Conservation (phyloP, 148 eudicot genomes). For the Suaeda aralocaspica region DNA sequence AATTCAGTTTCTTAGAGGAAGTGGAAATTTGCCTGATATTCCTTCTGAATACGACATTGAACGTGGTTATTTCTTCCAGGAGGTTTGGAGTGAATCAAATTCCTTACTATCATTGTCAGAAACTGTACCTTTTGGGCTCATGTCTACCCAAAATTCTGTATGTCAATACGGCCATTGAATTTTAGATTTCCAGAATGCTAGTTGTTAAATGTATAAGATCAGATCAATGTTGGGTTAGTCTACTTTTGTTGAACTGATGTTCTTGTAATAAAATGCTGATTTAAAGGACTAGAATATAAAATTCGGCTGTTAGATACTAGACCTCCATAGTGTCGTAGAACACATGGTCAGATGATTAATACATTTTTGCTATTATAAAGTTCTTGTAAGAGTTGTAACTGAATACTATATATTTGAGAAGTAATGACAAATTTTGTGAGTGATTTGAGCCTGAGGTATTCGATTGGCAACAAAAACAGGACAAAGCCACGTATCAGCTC, state of each 20-base stretch:
- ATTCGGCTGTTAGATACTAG: too few species aligned
- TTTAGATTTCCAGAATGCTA: background rate
- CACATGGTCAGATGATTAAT: too few species aligned
- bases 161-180: slow-evolving; percentile 15
- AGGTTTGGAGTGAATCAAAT: background rate
- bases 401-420: too few species aligned
- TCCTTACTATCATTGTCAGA: slow-evolving; percentile 5
- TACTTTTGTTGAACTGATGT: background rate
- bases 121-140: background rate
- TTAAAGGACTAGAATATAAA: too few species aligned
- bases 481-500: too few species aligned
- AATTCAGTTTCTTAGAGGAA: slow-evolving; percentile 16
- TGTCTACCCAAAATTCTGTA: slow-evolving; percentile 14
- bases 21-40: slow-evolving; percentile 16
- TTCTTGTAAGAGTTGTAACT: too few species aligned
- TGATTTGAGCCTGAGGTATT: too few species aligned
- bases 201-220: background rate
- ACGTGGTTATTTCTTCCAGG: background rate
- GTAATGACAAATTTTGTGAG: too few species aligned
- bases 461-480: too few species aligned
- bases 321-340: too few species aligned
- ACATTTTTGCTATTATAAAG: too few species aligned
- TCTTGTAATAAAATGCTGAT: too few species aligned
- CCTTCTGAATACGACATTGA: slow-evolving; percentile 14
- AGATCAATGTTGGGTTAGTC: slow-evolving; percentile 7